These are phyloP conservation scores for Royoungia palumana DNA, from an alignment of 768 basidiomycete genomes.

Conservation along the genomic window DNA sequence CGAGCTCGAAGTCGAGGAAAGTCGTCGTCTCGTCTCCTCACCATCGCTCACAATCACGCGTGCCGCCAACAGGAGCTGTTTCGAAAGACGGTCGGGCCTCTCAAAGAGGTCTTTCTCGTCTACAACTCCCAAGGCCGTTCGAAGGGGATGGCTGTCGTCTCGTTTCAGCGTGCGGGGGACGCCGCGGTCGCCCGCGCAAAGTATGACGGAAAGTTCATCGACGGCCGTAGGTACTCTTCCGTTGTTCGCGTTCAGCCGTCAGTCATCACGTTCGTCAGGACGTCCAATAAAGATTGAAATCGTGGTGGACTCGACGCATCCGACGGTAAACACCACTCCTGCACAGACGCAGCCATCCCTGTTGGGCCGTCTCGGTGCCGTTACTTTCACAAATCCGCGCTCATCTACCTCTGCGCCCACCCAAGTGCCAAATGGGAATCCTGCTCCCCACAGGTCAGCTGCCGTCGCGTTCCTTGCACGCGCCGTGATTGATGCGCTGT, in stretches of 20 bases:
- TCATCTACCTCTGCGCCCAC: slow-evolving; percentile 6
- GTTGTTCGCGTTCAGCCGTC: not conserved
- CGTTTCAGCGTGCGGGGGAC: slow-evolving; percentile 61
- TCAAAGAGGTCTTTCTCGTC: slow-evolving; percentile 66
- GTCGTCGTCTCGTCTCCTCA: slow-evolving; percentile 6
- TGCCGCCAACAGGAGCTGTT: slow-evolving; percentile 59
- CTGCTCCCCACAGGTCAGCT: slow-evolving; percentile 10
- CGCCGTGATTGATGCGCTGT: slow-evolving; percentile 2
- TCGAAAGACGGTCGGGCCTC: slow-evolving; percentile 69
- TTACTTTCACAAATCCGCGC: slow-evolving; percentile 1
- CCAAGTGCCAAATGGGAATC: slow-evolving; percentile 18
- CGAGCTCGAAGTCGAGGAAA: slow-evolving; percentile 66
- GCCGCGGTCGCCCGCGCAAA: slow-evolving; percentile 61
- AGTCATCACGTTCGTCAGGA: slow-evolving; percentile 37
- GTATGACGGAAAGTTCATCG: slow-evolving; percentile 75
- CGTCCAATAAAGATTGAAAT: slow-evolving; percentile 66
- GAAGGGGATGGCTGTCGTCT: slow-evolving; percentile 77
- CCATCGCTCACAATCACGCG: slow-evolving; percentile 5
- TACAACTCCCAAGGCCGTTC: slow-evolving; percentile 74
- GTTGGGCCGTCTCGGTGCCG: slow-evolving; percentile 34
- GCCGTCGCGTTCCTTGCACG: not conserved
- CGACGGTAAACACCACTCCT: slow-evolving; percentile 20
- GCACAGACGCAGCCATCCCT: slow-evolving; percentile 35
- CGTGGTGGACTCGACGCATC: slow-evolving; percentile 44
- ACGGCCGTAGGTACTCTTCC: slow-evolving; percentile 43